Evolutionary conservation across 768 basidiomycete species (phyloP), one percentile per base, ranked within the genome.

Genomic region (Leccinellum luteum): DNA sequence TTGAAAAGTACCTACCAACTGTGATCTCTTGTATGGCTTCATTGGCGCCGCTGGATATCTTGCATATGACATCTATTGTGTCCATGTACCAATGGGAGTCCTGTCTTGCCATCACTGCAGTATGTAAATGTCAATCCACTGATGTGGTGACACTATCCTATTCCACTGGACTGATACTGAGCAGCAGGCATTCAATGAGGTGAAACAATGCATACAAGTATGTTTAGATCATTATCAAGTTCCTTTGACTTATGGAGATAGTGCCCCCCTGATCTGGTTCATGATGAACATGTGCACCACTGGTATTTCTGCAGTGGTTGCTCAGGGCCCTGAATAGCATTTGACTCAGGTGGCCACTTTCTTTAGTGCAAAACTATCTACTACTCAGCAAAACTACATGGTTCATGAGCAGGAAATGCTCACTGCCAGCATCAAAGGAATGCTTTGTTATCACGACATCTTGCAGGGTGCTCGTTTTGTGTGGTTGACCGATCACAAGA

Each of bases 331-430:
- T 0, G 25, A 47, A 1, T 47, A 25, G 45, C 21, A 15, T 3
- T 4, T n/a, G n/a, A 25, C 45, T 15, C 21, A 6, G 6, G 15
- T 47, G 3, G 45, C 45, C 1, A 10, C 45, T 4, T 47, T 47
- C 8, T 47, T 13, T 5, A 27, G 21, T 15, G 25, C 45, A 6
- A 47, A 47, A 10, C 21, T 47, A 6, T 12, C 15, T 10, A 9
- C 43, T 3, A 17, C 76, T 0, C 75, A 78, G 51, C 74, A 74
- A 21, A 77, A 77, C 41, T 78, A 78, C 32, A 65, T 19, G 0
- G 43, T 43, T 10, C 43, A 43, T 5, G 43, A 43, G 17, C 43
- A 43, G 1, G 43, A 43, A 32, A 63, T 78, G 61, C 52, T 78
- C 0, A n/a, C n/a, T n/a, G 74, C 73, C 0, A 72, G 73, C 1